Evolutionary conservation across 2,329 filamentous ascomycete genomes (phyloP).

Genomic region (Mariannaea elegans): DNA sequence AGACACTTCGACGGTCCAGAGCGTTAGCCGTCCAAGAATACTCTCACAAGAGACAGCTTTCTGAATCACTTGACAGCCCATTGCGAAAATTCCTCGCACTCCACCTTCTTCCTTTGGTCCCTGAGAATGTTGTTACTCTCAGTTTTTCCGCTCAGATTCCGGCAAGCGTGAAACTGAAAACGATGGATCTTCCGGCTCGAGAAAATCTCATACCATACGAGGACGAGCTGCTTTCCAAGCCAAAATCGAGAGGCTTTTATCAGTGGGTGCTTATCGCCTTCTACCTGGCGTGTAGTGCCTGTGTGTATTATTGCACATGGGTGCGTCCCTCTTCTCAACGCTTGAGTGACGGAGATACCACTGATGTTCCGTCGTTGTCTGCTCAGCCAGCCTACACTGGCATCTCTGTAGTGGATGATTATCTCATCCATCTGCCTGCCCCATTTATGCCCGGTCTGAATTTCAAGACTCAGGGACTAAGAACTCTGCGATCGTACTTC

Average conservation of each 20-base stretch:
- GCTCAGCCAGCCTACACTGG: too few relatives aligned
- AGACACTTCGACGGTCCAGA: background rate
- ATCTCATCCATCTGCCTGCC: too few relatives aligned
- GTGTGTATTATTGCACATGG: background rate
- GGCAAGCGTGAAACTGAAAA: slow-evolving; percentile 1
- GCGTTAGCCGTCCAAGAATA: background rate
- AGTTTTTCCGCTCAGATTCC: slow-evolving; percentile 12
- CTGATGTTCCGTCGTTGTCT: too few relatives aligned
- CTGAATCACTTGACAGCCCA: slow-evolving; percentile 7
- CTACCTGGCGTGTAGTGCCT: background rate
- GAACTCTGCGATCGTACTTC: too few relatives aligned
- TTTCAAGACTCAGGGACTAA: too few relatives aligned
- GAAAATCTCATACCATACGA: background rate
- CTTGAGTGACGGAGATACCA: too few relatives aligned
- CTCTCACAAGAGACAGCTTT: slow-evolving; percentile 14
- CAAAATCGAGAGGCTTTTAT: background rate
- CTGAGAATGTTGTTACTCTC: slow-evolving; percentile 1
- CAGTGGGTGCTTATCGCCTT: background rate
- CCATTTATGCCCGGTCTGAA: too few relatives aligned
- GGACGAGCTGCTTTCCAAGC: background rate
- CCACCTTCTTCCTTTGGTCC: background rate
- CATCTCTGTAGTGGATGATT: too few relatives aligned
- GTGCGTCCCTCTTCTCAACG: too few relatives aligned
- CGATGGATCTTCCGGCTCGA: slow-evolving; percentile 1
- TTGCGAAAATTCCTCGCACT: background rate